These are phyloP conservation scores for Lolium perenne DNA, from an alignment of 176 grass and related monocot species.

Conservation along the genomic window DNA sequence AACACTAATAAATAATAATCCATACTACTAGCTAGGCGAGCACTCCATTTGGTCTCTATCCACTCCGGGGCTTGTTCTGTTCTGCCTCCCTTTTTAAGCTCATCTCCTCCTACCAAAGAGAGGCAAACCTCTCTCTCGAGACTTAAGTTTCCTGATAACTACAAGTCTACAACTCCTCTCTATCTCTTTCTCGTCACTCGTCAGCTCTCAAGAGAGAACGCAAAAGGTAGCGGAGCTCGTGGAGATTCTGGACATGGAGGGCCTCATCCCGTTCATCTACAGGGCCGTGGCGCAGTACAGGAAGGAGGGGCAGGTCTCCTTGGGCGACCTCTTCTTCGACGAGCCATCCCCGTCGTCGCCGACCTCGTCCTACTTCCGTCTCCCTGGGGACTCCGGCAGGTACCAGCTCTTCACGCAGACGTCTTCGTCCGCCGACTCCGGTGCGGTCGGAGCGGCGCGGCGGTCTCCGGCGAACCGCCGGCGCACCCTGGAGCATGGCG, in stretches of 20 bases:
- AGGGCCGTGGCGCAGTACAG: slow-evolving; percentile 68
- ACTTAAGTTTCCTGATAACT: neutral
- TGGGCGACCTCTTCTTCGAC: slow-evolving; percentile 59
- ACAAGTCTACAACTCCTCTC: neutral
- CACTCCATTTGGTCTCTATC: slow-evolving; percentile 48
- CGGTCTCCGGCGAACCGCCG: slow-evolving; percentile 48
- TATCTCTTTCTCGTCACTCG: too few species aligned
- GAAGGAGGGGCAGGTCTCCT: slow-evolving; percentile 63
- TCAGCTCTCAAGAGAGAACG: too few species aligned
- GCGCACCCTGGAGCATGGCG: neutral
- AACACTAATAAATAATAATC: slow-evolving; percentile 5
- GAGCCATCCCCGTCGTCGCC: slow-evolving; percentile 55
- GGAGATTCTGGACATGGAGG: slow-evolving; percentile 57
- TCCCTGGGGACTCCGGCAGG: slow-evolving; percentile 63
- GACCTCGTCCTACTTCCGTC: slow-evolving; percentile 58
- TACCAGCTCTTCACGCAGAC: slow-evolving; percentile 53
- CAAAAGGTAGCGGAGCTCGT: too few species aligned
- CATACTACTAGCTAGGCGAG: slow-evolving; percentile 7
- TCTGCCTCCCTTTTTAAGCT: slow-evolving; percentile 61
- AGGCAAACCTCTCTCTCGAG: neutral
- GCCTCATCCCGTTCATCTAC: slow-evolving; percentile 89
- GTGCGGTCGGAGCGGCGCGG: neutral
- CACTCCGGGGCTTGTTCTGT: slow-evolving; percentile 36
- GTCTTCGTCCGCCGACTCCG: neutral
- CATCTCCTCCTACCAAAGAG: neutral